Evolutionary conservation across 2,329 filamentous ascomycete species (phyloP).

Genomic region (Apiospora phragmitis): DNA sequence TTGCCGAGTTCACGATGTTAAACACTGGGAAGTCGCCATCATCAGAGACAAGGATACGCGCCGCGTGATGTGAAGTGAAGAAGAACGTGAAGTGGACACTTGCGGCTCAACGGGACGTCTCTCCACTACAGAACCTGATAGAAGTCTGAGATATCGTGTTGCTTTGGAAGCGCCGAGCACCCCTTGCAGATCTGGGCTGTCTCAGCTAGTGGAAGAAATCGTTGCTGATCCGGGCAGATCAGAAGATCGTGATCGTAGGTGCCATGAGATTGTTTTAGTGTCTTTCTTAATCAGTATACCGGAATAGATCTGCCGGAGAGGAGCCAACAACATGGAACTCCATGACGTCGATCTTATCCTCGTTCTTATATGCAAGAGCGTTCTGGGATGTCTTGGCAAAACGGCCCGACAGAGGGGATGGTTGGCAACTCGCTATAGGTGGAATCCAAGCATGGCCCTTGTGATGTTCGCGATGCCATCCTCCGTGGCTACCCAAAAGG

Average conservation of each 20-base stretch:
- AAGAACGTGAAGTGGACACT: background rate
- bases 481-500: background rate
- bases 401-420: background rate
- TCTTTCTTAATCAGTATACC: background rate
- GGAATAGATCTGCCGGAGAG: background rate
- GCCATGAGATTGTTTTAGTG: background rate
- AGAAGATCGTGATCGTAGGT: background rate
- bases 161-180: background rate
- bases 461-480: background rate
- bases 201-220: background rate
- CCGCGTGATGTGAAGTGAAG: background rate
- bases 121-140: background rate
- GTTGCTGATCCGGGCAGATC: background rate
- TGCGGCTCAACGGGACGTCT: conserved; percentile 3
- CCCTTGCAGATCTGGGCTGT: background rate
- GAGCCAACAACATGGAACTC: background rate
- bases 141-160: background rate
- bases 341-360: background rate
- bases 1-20: background rate
- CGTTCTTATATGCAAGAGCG: background rate
- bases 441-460: background rate
- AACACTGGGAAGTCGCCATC: background rate
- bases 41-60: background rate
- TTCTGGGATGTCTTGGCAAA: background rate
- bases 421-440: background rate